Evolutionary conservation across 23 red algal genomes (phyloP).

Genomic region (Agarophyton chilense): DNA sequence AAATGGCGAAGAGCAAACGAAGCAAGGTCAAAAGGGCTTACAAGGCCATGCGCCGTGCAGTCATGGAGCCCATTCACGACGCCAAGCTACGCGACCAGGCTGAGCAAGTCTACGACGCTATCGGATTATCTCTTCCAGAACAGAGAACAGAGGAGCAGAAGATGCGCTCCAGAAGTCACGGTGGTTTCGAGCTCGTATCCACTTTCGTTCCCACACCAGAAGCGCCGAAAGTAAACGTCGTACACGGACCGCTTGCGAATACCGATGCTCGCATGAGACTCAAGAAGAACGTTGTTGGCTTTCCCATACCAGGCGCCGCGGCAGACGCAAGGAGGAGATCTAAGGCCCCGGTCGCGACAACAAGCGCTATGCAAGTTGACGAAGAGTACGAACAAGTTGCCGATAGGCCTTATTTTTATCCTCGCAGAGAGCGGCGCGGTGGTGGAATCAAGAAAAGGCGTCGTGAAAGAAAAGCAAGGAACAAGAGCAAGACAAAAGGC

Average conservation of each 20-base stretch:
- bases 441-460: slow-evolving; percentile 22
- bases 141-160: slow-evolving; percentile 29
- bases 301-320: slow-evolving; percentile 44
- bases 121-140: slow-evolving; percentile 44
- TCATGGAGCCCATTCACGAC: slow-evolving; percentile 63
- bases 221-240: slow-evolving; percentile 59
- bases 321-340: slow-evolving; percentile 42
- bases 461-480: background rate
- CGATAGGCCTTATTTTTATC: slow-evolving; percentile 65
- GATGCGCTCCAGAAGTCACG: slow-evolving; percentile 53
- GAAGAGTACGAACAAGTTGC: slow-evolving; percentile 37
- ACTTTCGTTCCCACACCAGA: slow-evolving; percentile 78
- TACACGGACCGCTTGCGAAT: slow-evolving; percentile 69
- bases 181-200: slow-evolving; percentile 65
- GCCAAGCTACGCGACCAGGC: slow-evolving; percentile 59
- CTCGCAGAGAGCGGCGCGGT: slow-evolving; percentile 20
- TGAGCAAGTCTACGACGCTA: slow-evolving; percentile 56
- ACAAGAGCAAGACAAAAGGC: slow-evolving; percentile 2
- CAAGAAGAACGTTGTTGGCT: slow-evolving; percentile 38
- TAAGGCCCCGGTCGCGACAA: background rate
- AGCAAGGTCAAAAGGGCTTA: slow-evolving; percentile 80
- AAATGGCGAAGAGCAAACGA: slow-evolving; percentile 69
- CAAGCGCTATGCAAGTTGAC: slow-evolving; percentile 19
- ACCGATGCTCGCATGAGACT: slow-evolving; percentile 1
- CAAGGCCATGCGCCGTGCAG: slow-evolving; percentile 71